phyloP scores from a whole-genome alignment of 2,329 filamentous ascomycete genomes.

The Colletotrichum somersetense region DNA sequence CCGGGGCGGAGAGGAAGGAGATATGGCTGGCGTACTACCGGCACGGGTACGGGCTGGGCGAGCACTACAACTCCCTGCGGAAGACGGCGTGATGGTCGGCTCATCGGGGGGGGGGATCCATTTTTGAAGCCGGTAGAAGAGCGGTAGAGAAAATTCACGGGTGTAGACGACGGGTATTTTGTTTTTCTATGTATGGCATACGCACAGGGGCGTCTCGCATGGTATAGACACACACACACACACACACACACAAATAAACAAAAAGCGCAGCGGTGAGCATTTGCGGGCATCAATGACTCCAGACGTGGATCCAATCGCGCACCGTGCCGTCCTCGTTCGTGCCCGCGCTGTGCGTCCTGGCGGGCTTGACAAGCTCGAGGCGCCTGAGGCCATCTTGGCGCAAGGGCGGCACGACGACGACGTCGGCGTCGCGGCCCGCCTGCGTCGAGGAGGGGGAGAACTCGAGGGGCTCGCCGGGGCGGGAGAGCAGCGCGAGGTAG shows the following conservation, averaged over 20 bases:
- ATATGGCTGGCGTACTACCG: conserved; percentile 95
- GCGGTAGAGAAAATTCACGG: background rate
- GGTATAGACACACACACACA: background rate
- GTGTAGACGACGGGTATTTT: background rate
- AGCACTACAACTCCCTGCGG: conserved; percentile 94
- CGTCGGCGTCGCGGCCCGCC: conserved; percentile 43
- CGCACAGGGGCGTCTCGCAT: background rate
- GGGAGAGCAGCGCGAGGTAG: conserved; percentile 78
- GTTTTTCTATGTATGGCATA: background rate
- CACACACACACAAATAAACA: background rate
- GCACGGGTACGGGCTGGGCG: conserved; percentile 92
- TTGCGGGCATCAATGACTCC: conserved; percentile 52
- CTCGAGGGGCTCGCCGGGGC: conserved; percentile 74
- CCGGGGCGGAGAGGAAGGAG: conserved; percentile 53
- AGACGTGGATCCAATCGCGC: conserved; percentile 67
- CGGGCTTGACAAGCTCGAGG: conserved; percentile 64
- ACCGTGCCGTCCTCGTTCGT: conserved; percentile 59
- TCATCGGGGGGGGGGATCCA: background rate
- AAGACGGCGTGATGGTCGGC: conserved; percentile 50
- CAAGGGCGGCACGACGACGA: conserved; percentile 59
- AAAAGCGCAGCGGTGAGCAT: background rate
- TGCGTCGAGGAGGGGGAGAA: conserved; percentile 57
- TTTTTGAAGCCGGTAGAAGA: background rate
- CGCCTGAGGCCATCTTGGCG: conserved; percentile 55
- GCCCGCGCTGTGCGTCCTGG: conserved; percentile 62